Percentiles rank a stretch among this genome's conserved stretches.
Evolutionary conservation across 2,329 filamentous ascomycete species (phyloP).

Genomic region (Endocalyx cinctus): DNA sequence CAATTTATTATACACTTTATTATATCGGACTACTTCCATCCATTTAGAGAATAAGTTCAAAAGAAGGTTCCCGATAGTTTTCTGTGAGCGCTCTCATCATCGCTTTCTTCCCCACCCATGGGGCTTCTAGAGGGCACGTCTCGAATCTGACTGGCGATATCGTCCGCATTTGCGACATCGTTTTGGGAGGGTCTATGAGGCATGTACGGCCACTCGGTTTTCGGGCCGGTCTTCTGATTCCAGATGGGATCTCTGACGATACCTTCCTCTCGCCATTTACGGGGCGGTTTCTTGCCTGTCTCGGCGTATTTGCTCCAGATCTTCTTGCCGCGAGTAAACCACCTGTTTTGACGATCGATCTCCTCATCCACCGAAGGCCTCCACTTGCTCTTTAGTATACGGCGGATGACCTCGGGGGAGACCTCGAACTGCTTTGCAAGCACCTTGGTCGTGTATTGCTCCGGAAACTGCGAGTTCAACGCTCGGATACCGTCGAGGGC

Average conservation of each 20-base stretch:
- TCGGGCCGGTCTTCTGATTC: slow-evolving; percentile 28
- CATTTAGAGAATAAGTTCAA: too few relatives aligned
- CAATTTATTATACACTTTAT: too few relatives aligned
- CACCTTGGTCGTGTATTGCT: slow-evolving; percentile 67
- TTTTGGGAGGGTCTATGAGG: slow-evolving; percentile 12
- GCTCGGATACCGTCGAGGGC: slow-evolving; percentile 85
- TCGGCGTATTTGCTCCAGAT: slow-evolving; percentile 58
- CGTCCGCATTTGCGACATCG: too few relatives aligned
- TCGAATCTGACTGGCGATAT: too few relatives aligned
- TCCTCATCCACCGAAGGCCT: slow-evolving; percentile 54
- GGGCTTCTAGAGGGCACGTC: too few relatives aligned
- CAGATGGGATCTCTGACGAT: slow-evolving; percentile 40
- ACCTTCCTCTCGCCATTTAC: slow-evolving; percentile 54
- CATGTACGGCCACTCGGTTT: slow-evolving; percentile 23
- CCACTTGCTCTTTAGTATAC: slow-evolving; percentile 82
- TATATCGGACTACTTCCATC: too few relatives aligned
- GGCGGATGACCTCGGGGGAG: slow-evolving; percentile 80
- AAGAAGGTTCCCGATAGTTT: too few relatives aligned
- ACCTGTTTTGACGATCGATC: slow-evolving; percentile 52
- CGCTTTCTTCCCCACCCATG: too few relatives aligned
- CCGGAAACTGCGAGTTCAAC: slow-evolving; percentile 71
- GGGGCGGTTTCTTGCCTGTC: slow-evolving; percentile 57
- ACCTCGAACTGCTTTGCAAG: slow-evolving; percentile 78
- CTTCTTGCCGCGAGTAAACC: slow-evolving; percentile 55
- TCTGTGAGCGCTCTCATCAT: too few relatives aligned